Percentiles rank a stretch among this genome's conserved stretches.
Evolutionary conservation across 1,139 yeast genomes (phyloP).

Genomic region (Oligophagozyma castellii): DNA sequence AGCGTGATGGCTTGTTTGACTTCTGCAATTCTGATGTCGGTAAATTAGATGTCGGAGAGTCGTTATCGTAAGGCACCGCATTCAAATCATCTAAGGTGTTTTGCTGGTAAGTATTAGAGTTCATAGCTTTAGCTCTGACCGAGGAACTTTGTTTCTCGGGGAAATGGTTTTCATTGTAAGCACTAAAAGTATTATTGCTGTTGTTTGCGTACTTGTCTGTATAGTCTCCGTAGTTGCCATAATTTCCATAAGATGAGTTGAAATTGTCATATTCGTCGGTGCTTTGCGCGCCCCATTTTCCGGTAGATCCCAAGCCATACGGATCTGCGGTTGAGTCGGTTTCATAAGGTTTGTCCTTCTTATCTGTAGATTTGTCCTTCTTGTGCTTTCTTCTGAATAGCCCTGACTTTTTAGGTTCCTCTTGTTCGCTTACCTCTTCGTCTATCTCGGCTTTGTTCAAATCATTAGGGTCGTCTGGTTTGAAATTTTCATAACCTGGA

Average conservation of each 20-base stretch:
- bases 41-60: background rate
- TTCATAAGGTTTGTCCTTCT: constrained; percentile 5
- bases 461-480: constrained; percentile 13
- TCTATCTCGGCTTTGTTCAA: constrained; percentile 12
- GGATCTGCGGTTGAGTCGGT: constrained; percentile 1
- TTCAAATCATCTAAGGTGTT: too few relatives aligned
- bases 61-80: constrained; percentile 1
- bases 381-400: too few relatives aligned
- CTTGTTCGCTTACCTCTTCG: constrained; percentile 5
- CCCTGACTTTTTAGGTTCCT: constrained; percentile 6
- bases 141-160: too few relatives aligned
- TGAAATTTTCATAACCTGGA: constrained; percentile 29
- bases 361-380: background rate
- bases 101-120: too few relatives aligned
- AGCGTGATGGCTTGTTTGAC: too few relatives aligned
- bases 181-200: constrained; percentile 1
- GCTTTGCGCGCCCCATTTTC: background rate
- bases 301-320: constrained; percentile 1
- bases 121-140: too few relatives aligned
- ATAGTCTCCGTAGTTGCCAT: background rate
- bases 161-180: constrained; percentile 1
- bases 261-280: constrained; percentile 1
- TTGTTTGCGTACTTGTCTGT: too few relatives aligned
- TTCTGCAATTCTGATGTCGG: too few relatives aligned
- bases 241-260: constrained; percentile 1